These are phyloP conservation scores for Suillus alpinus DNA, from an alignment of 768 basidiomycete genomes.

Conservation along the genomic window DNA sequence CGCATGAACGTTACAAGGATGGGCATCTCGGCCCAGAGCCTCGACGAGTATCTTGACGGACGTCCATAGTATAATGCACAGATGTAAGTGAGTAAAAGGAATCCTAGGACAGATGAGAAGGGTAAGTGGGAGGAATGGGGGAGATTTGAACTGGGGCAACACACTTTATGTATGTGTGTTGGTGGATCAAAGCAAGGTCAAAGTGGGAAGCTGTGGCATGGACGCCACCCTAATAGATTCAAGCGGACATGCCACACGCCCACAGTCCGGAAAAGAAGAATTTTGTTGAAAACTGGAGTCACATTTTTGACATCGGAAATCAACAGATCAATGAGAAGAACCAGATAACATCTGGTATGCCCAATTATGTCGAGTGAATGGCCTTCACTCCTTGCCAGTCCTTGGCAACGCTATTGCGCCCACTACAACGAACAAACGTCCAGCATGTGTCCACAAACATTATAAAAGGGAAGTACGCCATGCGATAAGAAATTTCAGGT, in stretches of 20 bases:
- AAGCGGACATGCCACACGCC: background rate
- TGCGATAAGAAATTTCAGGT: slow-evolving; percentile 1
- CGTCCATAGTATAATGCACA: background rate
- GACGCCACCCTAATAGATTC: slow-evolving; percentile 3
- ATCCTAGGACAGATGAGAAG: background rate
- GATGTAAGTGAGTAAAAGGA: background rate
- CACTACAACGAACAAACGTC: background rate
- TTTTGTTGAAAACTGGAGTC: background rate
- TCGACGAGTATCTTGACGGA: background rate
- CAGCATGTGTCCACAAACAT: background rate
- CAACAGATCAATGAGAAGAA: background rate
- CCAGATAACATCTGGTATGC: slow-evolving; percentile 1
- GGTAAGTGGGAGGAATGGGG: background rate
- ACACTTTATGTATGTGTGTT: slow-evolving; percentile 5
- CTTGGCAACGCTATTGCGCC: slow-evolving; percentile 5
- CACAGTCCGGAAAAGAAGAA: background rate
- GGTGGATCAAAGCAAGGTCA: slow-evolving; percentile 10
- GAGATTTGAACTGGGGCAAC: background rate
- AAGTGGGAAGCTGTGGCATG: slow-evolving; percentile 7
- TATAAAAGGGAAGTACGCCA: background rate
- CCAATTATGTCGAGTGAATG: background rate
- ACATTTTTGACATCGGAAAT: background rate
- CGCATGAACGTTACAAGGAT: slow-evolving; percentile 4
- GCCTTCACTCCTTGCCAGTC: slow-evolving; percentile 1
- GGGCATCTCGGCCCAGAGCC: slow-evolving; percentile 1